Base-by-base conservation (phyloP, 169 alveolate genomes). In the Nephromyces sp. region DNA sequence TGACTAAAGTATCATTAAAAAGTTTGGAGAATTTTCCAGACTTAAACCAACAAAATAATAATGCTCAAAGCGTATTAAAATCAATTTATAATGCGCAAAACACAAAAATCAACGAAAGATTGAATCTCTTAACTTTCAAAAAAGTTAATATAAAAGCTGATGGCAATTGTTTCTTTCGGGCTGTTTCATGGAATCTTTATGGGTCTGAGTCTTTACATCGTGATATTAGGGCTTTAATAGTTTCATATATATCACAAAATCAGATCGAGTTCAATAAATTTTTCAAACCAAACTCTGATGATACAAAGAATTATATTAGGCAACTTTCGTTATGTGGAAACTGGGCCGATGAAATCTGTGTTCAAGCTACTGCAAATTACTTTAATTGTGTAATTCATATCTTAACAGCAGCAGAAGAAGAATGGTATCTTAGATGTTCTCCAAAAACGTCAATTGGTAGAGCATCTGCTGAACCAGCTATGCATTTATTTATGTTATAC, bases 301-400 rank as follows among this genome's bases (percentile, higher is more conserved):
- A 68, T 29, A 28, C 68, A 24, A 75, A 76, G 0, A 15, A 27
- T 29, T 84, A 84, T 35, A 28, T 78, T 66, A 70, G 71, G 33
- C 74, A 84, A 6, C 79, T 84, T 85, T 43, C 70, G 31, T 64
- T 72, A 33, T 32, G 71, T 34, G 87, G 89, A 1, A 78, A 78
- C 22, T 84, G 89, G 89, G 89, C 87, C 22, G 89, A 84, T 8
- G 89, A 84, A 57, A 35, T 84, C 32, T 73, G 79, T 21, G 80
- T 84, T 3, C 79, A 83, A 2, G 89, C 89, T 1, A 74, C 75
- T 3, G 89, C 89, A 1, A 87, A 84, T 52, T 66, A 79, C 5
- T 84, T 84, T 34, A 71, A 76, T 22, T 84, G 89, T 43, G 68
- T 83, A 22, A 77, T 84, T 5, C 85, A 84, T 69, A 79, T 84